Conservation (phyloP, 2,329 filamentous ascomycete species). For the Albophoma yamanashiensis region DNA sequence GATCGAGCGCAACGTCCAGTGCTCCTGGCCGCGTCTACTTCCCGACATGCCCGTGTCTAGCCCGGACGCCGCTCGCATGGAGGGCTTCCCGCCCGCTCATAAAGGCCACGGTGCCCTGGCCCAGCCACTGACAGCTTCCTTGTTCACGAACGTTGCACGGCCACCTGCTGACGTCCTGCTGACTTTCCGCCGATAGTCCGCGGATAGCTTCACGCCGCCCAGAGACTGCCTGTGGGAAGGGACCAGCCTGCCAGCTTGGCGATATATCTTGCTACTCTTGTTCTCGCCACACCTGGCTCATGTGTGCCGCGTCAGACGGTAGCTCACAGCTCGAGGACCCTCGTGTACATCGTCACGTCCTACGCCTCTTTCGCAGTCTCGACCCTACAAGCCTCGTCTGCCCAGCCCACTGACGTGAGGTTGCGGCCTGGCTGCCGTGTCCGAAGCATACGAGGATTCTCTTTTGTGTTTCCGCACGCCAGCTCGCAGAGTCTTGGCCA, state of each 20-base stretch:
- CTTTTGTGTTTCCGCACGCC: background rate
- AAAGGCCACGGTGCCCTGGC: background rate
- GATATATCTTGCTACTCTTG: background rate
- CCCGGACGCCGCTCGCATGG: background rate
- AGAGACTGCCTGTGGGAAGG: background rate
- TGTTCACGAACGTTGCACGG: background rate
- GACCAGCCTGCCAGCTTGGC: background rate
- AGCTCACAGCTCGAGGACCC: background rate
- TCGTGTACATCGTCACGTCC: background rate
- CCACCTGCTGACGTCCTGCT: background rate
- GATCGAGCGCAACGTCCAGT: constrained; percentile 6
- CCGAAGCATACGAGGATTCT: background rate
- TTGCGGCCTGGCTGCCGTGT: background rate
- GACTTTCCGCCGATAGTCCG: background rate
- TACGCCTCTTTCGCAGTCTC: background rate
- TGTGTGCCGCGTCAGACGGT: background rate
- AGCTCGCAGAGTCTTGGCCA: background rate
- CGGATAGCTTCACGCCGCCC: background rate
- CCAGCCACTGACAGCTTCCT: background rate
- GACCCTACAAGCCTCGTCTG: too few relatives aligned
- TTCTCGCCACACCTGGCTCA: background rate
- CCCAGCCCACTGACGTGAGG: background rate
- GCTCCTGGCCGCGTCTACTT: background rate
- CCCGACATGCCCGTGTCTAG: background rate
- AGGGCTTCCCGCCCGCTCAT: background rate